These are phyloP conservation scores for Fagopyrum esculentum DNA, from an alignment of 148 eudicot species.

Conservation along the genomic window DNA sequence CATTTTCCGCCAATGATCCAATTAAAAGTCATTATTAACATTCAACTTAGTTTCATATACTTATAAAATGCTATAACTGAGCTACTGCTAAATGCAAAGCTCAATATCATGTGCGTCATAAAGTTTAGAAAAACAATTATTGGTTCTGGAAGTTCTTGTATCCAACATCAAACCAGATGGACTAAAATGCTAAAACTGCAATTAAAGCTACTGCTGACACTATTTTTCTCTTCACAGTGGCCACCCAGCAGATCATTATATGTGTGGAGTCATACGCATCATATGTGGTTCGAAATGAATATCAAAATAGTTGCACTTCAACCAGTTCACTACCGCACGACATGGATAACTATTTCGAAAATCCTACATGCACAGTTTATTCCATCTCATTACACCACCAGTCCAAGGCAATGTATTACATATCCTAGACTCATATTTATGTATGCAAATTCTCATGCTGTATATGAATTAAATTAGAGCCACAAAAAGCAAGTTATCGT, in stretches of 20 bases:
- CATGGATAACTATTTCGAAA: background rate
- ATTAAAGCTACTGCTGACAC: background rate
- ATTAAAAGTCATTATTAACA: too few relatives aligned
- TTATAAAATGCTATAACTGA: too few relatives aligned
- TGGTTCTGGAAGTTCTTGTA: background rate
- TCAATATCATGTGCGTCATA: background rate
- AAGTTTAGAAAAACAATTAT: background rate
- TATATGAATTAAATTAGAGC: background rate
- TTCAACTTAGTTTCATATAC: too few relatives aligned
- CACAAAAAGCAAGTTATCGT: background rate
- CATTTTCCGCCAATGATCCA: too few relatives aligned
- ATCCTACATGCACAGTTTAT: background rate
- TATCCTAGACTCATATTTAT: background rate
- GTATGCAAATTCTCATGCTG: background rate
- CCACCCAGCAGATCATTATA: background rate
- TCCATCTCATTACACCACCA: background rate
- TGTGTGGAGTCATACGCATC: conserved; percentile 1
- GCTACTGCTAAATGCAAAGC: too few relatives aligned
- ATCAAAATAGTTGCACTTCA: background rate
- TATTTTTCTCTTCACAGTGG: conserved; percentile 5
- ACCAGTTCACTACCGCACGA: too few relatives aligned
- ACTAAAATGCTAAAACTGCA: background rate
- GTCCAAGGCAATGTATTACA: background rate
- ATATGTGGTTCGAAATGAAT: conserved; percentile 6
- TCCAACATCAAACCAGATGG: background rate